Conservation (phyloP, 331 rosid species). For the Spiraea crenata region DNA sequence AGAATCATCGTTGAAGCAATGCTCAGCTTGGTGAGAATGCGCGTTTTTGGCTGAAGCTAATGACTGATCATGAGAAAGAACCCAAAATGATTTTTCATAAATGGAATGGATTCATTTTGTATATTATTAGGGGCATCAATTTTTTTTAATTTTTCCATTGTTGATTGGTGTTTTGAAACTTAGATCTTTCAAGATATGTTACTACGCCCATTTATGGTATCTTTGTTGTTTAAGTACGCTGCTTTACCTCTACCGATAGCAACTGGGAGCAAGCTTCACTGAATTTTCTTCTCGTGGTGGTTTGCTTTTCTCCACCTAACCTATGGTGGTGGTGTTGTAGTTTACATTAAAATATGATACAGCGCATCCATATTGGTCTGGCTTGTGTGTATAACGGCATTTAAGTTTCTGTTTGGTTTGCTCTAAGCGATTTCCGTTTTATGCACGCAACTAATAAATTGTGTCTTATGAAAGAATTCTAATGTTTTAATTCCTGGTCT, state of each 20-base stretch:
- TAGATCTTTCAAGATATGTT: slow-evolving; percentile 14
- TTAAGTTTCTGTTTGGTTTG: not conserved
- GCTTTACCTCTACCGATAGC: slow-evolving; percentile 12
- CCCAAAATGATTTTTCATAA: slow-evolving; percentile 14
- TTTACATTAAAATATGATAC: not conserved
- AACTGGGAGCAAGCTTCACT: not conserved
- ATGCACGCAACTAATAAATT: not conserved
- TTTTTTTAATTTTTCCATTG: slow-evolving; percentile 18
- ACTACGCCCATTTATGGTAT: slow-evolving; percentile 32
- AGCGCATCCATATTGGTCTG: not conserved
- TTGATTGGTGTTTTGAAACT: slow-evolving; percentile 26
- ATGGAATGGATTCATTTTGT: slow-evolving; percentile 25
- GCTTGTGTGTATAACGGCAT: not conserved
- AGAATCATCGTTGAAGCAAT: slow-evolving; percentile 18
- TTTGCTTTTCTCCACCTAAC: not conserved
- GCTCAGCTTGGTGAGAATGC: not conserved
- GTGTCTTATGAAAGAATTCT: not conserved
- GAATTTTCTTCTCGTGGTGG: not conserved
- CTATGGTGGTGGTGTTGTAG: not conserved
- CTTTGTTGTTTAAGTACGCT: slow-evolving; percentile 36
- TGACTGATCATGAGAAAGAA: slow-evolving; percentile 19
- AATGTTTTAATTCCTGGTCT: slow-evolving; percentile 6
- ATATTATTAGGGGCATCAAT: slow-evolving; percentile 39
- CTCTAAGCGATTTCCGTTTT: not conserved
- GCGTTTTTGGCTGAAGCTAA: slow-evolving; percentile 18